Base-by-base conservation (phyloP, 176 grass and related monocot species). In the Pontederia crassipes region DNA sequence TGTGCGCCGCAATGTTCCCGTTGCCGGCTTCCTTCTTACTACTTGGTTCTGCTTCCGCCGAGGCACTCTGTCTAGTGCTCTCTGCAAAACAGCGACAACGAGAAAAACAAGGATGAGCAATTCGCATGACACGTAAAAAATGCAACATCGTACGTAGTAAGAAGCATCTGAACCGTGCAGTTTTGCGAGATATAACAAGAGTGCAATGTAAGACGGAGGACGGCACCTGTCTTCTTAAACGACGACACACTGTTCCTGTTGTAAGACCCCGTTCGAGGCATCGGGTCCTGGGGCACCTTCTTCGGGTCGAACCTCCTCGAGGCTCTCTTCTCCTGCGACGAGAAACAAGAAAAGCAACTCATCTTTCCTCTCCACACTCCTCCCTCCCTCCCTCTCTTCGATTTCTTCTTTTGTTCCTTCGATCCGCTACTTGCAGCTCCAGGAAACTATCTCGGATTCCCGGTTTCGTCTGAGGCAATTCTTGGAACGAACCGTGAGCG, bases 271-370 rank as follows among this genome's bases (percentile, higher is more conserved):
- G 60, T 55, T 49, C 53, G 48, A 20, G 51, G 8, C 13, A n/a
- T 2, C 8, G 47, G 7, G 0, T 35, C 20, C 10, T 20, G 40
- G n/a, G 59, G 8, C 28, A 46, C 64, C 51, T 64, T 57, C 60
- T 56, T 77, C 1, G 53, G 58, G 11, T 60, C 68, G 1, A 13
- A 46, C 69, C 24, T 87, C 63, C 7, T 81, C 4, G 65, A 52
- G 0, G 51, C n/a, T 27, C n/a, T 70, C 67, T 58, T 81, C 57
- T 85, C 75, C 14, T 72, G 65, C 11, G 72, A 58, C 49, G 74
- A 81, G 72, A 91, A 97, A 65, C 92, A 97, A 12, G 71, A 71
- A 72, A 91, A 91, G 60, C 81, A 97, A 50, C 70, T 85, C 87
- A 88, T 88, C 28, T 72, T 28, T 40, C 4, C 2, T 1, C 20